Base-by-base conservation (phyloP, 495 filamentous ascomycete species). In the Hypoxylon cercidicola region DNA sequence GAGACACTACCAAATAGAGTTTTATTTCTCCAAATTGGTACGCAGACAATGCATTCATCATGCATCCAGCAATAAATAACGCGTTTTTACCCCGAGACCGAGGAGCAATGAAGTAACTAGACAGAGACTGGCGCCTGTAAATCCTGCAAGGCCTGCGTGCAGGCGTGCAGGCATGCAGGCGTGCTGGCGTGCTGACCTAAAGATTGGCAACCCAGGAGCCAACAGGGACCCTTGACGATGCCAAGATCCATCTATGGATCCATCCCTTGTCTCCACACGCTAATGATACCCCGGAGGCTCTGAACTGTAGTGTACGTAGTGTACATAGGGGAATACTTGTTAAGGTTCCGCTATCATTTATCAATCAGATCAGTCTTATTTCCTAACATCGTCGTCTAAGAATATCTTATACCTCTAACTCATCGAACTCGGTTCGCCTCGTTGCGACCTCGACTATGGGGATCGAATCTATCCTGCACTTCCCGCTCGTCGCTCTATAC, bases 211-310 rank as follows among this genome's bases (percentile, higher is more conserved):
- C 40, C 16, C 16, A 43, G 3, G 15, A 60, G 57, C 57, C 64
- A 61, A 56, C 56, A 52, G 53, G 57, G 52, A 21, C 12, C 50
- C 51, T 52, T 52, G 15, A 37, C 20, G 19, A 28, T 54, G 64
- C 64, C 64, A 68, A 68, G 64, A 28, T 28, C 6, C 1, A 4
- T 50, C 48, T 1, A 11, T 32, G 30, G 30, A 32, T 32, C 30
- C 30, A 32, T 32, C 9, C 30, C 30, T 3, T 50, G 57, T 62
- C 64, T 20, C 64, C 64, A 62, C 59, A 60, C 49, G 55, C 65
- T 68, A 68, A 68, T 63, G 65, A 63, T 68, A 68, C 65, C 65
- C 65, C 65, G 60, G 65, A 68, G 65, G 65, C 65, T 68, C 65
- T 61, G 63, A 68, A 53, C 40, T 63, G 30, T 62, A 55, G 39